Evolutionary conservation across 2,329 filamentous ascomycete species (phyloP).

Genomic region (Botrytis medusae): DNA sequence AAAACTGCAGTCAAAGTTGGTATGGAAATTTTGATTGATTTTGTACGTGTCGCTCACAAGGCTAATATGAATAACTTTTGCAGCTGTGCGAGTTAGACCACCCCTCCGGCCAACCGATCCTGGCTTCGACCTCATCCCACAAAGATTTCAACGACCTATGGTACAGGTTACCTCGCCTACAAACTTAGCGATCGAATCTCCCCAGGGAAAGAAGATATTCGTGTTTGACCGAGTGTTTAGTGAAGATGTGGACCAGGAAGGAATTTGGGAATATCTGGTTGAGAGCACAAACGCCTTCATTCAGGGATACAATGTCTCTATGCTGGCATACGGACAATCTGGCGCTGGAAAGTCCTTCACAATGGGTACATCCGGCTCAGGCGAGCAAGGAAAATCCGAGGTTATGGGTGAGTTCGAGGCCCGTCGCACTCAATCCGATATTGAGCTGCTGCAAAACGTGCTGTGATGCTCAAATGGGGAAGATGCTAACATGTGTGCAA

Average conservation of each 20-base stretch:
- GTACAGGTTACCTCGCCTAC: slow-evolving; percentile 86
- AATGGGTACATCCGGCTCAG: slow-evolving; percentile 91
- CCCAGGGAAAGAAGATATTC: slow-evolving; percentile 91
- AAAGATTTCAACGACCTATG: slow-evolving; percentile 90
- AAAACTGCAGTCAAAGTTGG: slow-evolving; percentile 95
- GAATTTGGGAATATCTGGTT: slow-evolving; percentile 88
- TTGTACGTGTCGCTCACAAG: not conserved
- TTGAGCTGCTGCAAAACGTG: slow-evolving; percentile 17
- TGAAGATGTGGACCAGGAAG: slow-evolving; percentile 79
- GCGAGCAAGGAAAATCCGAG: slow-evolving; percentile 68
- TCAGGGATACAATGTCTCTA: slow-evolving; percentile 97
- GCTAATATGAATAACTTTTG: slow-evolving; percentile 22
- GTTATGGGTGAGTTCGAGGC: slow-evolving; percentile 68
- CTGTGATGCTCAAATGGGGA: not conserved
- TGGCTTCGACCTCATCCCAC: slow-evolving; percentile 90
- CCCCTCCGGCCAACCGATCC: slow-evolving; percentile 81
- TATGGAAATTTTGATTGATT: slow-evolving; percentile 52
- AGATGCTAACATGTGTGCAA: slow-evolving; percentile 27
- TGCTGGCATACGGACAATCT: slow-evolving; percentile 95
- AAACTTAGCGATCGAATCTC: slow-evolving; percentile 82
- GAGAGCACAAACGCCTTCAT: slow-evolving; percentile 89
- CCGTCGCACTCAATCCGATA: slow-evolving; percentile 21
- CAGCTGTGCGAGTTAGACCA: slow-evolving; percentile 90
- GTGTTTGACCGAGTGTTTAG: slow-evolving; percentile 95
- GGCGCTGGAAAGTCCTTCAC: slow-evolving; percentile 98